Percentiles rank a stretch among this genome's conserved stretches.
These are phyloP conservation scores for Patellifolia procumbens DNA, from an alignment of 179 eudicot species.

Conservation along the genomic window DNA sequence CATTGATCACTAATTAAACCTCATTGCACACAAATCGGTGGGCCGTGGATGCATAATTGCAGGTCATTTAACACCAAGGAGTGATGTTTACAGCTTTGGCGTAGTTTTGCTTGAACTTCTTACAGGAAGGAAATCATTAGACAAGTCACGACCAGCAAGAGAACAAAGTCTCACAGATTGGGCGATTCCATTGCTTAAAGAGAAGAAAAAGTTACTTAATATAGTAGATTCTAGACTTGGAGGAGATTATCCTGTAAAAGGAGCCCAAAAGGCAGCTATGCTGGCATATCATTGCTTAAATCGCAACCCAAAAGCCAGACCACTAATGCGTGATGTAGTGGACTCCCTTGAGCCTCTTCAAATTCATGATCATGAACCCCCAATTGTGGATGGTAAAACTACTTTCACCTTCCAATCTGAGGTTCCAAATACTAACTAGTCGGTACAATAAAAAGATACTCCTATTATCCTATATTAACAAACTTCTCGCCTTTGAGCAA, in stretches of 20 bases:
- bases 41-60: constrained; percentile 7
- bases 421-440: neutral
- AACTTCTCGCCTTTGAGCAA: neutral
- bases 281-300: constrained; percentile 84
- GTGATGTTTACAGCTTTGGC: constrained; percentile 89
- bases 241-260: constrained; percentile 75
- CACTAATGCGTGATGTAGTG: constrained; percentile 82
- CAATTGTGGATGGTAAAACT: constrained; percentile 6
- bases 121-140: constrained; percentile 82
- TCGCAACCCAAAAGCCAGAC: constrained; percentile 91
- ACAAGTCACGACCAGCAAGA: constrained; percentile 71
- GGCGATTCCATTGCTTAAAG: constrained; percentile 77
- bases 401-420: constrained; percentile 7
- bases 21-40: no score
- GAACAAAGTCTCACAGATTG: constrained; percentile 88
- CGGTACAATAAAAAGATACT: neutral
- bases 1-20: neutral
- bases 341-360: constrained; percentile 89
- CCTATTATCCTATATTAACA: no score
- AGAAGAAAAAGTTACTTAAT: constrained; percentile 71
- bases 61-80: constrained; percentile 84
- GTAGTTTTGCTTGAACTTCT: constrained; percentile 91
- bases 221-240: constrained; percentile 72
- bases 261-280: constrained; percentile 89
- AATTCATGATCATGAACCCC: constrained; percentile 14